phyloP scores from a whole-genome alignment of 2,329 filamentous ascomycete species.

The Penicillium sp. region DNA sequence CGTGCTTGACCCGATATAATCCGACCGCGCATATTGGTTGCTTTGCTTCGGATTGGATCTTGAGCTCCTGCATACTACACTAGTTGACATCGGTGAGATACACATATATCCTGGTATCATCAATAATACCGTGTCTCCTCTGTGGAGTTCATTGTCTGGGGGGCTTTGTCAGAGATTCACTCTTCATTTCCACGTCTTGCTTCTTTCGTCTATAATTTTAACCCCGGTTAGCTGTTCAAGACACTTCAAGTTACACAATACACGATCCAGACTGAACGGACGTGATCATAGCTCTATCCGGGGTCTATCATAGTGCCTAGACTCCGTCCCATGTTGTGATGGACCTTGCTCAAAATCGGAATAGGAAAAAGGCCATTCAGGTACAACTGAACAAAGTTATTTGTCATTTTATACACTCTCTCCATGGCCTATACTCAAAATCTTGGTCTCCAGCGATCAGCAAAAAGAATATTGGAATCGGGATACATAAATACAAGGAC shows the following conservation, averaged over 20 bases:
- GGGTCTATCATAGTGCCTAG: constrained; percentile 17
- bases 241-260: constrained; percentile 24
- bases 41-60: constrained; percentile 8
- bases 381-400: not conserved
- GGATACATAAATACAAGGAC: constrained; percentile 3
- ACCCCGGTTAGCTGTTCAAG: constrained; percentile 12
- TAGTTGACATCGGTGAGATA: not conserved
- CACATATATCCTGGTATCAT: not conserved
- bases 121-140: not conserved
- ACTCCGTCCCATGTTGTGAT: constrained; percentile 10
- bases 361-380: constrained; percentile 9
- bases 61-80: constrained; percentile 1
- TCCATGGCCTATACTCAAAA: not conserved
- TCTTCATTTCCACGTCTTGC: not conserved
- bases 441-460: not conserved
- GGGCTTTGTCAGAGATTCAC: not conserved
- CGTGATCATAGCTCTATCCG: constrained; percentile 1
- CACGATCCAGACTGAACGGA: constrained; percentile 9
- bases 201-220: constrained; percentile 8
- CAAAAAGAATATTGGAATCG: not conserved
- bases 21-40: constrained; percentile 6
- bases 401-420: not conserved
- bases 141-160: not conserved
- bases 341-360: not conserved
- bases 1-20: constrained; percentile 16